Evolutionary conservation across 768 basidiomycete species (phyloP).

Genomic region (Leccinum disarticulatum): DNA sequence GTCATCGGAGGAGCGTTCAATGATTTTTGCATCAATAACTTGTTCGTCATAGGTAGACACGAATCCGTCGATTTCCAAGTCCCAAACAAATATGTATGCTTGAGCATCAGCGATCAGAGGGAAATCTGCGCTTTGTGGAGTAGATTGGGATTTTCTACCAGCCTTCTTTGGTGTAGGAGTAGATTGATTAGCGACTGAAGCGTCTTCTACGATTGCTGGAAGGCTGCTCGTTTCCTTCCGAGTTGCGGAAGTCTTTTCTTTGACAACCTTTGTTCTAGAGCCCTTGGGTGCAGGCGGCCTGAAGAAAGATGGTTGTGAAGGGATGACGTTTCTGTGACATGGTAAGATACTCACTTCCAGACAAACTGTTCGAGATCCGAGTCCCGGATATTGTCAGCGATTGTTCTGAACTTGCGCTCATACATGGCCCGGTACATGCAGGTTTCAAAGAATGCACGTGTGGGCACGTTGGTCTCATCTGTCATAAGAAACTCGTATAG

Average conservation of each 20-base stretch:
- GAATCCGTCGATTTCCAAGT: constrained; percentile 49
- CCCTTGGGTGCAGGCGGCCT: constrained; percentile 26
- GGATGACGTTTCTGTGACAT: background rate
- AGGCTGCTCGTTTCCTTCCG: constrained; percentile 9
- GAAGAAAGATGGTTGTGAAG: constrained; percentile 3
- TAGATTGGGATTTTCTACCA: constrained; percentile 17
- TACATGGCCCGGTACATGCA: constrained; percentile 97
- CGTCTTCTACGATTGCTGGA: constrained; percentile 4
- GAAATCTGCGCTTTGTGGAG: constrained; percentile 19
- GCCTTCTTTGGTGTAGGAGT: constrained; percentile 16
- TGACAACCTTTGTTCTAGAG: constrained; percentile 15
- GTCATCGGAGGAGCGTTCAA: constrained; percentile 40
- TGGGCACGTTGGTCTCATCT: constrained; percentile 71
- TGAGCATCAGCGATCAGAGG: constrained; percentile 39
- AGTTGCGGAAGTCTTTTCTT: constrained; percentile 13
- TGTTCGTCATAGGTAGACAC: constrained; percentile 48
- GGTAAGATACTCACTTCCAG: constrained; percentile 62
- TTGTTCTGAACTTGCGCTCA: constrained; percentile 82
- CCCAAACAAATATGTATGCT: constrained; percentile 66
- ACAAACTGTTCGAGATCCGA: constrained; percentile 76
- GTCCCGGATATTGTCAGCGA: constrained; percentile 67
- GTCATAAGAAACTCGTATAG: constrained; percentile 90
- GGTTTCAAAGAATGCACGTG: constrained; percentile 85
- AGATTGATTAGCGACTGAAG: constrained; percentile 10
- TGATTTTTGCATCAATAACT: constrained; percentile 53